These are phyloP conservation scores for Teratosphaeriaceae sp. DNA, from an alignment of 2,329 filamentous ascomycete species.

Conservation along the genomic window DNA sequence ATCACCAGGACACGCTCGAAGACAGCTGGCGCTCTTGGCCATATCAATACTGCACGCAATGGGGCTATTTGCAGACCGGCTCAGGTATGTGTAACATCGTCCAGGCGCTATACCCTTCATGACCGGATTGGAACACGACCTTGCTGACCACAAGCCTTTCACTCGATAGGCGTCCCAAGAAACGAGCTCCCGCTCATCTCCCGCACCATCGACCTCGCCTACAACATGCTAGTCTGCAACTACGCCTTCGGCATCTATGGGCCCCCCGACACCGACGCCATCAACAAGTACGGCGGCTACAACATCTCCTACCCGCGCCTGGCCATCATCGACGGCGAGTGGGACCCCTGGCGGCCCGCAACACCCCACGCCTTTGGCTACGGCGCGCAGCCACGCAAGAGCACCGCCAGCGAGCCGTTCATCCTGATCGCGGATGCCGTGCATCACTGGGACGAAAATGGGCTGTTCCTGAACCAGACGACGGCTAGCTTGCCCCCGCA, in stretches of 20 bases:
- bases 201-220: slow-evolving; percentile 59
- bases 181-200: slow-evolving; percentile 61
- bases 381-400: slow-evolving; percentile 47
- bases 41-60: slow-evolving; percentile 56
- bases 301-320: slow-evolving; percentile 65
- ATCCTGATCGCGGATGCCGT: slow-evolving; percentile 68
- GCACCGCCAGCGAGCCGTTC: slow-evolving; percentile 60
- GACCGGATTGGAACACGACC: background rate
- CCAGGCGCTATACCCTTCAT: no score
- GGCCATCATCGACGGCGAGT: slow-evolving; percentile 69
- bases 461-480: slow-evolving; percentile 53
- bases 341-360: slow-evolving; percentile 73
- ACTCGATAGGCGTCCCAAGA: background rate
- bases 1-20: slow-evolving; percentile 37
- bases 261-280: slow-evolving; percentile 54
- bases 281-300: slow-evolving; percentile 74
- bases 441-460: slow-evolving; percentile 55
- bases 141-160: background rate
- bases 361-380: slow-evolving; percentile 59
- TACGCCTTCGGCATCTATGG: slow-evolving; percentile 63
- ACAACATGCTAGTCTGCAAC: slow-evolving; percentile 55
- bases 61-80: slow-evolving; percentile 74
- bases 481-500: slow-evolving; percentile 51
- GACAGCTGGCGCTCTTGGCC: slow-evolving; percentile 47
- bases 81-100: slow-evolving; percentile 44